Conservation (phyloP, 1,284 basidiomycete species). For the Ganoderma meredithae region DNA sequence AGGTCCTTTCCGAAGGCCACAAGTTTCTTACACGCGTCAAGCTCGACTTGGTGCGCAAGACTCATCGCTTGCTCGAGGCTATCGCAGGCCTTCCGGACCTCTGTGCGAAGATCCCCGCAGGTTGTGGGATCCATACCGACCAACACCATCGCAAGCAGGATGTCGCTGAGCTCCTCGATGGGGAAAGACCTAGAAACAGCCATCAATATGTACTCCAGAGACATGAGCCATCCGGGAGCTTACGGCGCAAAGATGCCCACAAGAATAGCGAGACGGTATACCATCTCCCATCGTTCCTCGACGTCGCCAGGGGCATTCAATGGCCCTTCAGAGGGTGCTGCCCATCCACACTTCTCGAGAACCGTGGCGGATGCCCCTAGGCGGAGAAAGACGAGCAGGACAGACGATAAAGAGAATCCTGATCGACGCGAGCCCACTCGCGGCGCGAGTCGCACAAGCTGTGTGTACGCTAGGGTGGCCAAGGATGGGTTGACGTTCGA, state of each 20-base stretch:
- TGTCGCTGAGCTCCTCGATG: slow-evolving; percentile 53
- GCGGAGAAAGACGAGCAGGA: slow-evolving; percentile 25
- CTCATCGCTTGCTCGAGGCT: slow-evolving; percentile 16
- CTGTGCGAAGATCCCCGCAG: slow-evolving; percentile 50
- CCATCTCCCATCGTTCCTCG: slow-evolving; percentile 39
- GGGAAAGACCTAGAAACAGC: slow-evolving; percentile 31
- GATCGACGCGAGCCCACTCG: slow-evolving; percentile 16
- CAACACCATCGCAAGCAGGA: slow-evolving; percentile 58
- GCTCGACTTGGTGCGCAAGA: slow-evolving; percentile 48
- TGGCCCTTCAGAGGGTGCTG: not conserved
- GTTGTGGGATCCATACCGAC: slow-evolving; percentile 63
- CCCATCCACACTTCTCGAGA: slow-evolving; percentile 26
- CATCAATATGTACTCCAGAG: slow-evolving; percentile 33
- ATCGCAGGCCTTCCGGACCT: slow-evolving; percentile 41
- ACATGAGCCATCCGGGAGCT: slow-evolving; percentile 29
- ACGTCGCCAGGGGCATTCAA: slow-evolving; percentile 3
- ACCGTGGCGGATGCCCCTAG: slow-evolving; percentile 32
- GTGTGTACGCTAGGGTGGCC: slow-evolving; percentile 24
- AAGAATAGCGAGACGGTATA: slow-evolving; percentile 54
- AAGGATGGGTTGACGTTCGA: slow-evolving; percentile 13
- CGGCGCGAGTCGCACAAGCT: slow-evolving; percentile 19
- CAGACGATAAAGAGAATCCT: slow-evolving; percentile 13
- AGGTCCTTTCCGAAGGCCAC: slow-evolving; percentile 45
- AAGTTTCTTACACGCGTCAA: slow-evolving; percentile 53
- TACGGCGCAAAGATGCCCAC: slow-evolving; percentile 56